Base-by-base conservation (phyloP, 116 monocot species). In the Zostera marina region DNA sequence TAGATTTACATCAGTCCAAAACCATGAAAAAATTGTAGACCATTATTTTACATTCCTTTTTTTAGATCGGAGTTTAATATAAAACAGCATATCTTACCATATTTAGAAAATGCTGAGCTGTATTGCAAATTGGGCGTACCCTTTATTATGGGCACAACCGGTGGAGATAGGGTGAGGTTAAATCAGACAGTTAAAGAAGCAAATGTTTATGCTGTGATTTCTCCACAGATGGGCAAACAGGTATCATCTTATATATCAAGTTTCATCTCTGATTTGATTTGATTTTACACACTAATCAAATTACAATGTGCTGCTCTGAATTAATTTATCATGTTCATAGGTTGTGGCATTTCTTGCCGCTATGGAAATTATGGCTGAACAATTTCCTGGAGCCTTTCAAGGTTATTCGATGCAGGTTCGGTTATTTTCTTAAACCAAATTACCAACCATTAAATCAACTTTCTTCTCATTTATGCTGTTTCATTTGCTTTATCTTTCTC, bases 271-370 rank as follows among this genome's bases (percentile, higher is more conserved):
- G 51, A 8, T 47, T 17, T 52, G 4, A 22, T 51, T 40, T 17
- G n/a, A n/a, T n/a, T n/a, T n/a, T n/a, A n/a, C n/a, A n/a, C n/a
- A n/a, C n/a, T n/a, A n/a, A 9, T 51, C 51, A n/a, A n/a, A n/a
- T 12, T 67, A 17, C 41, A 5, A 17, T 5, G 14, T 41, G 5
- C 3, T 54, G 26, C 23, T 25, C 26, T 1, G 22, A 10, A 43
- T 44, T 13, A 8, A 17, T 24, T 15, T 58, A 52, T 57, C 61
- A 19, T 68, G 77, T 66, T 67, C 55, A 22, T 70, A 88, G 94
- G 88, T 94, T 69, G 88, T 94, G 66, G 88, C 88, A 66, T 94
- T 94, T 71, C 88, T 94, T 69, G 84, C 84, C 20, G 84, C 88
- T 12, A 88, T 94, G 81, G 81, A 94, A 64, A 81, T 84, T 47